phyloP scores from a whole-genome alignment of 2,329 filamentous ascomycete species.

The Botrytis tulipae region DNA sequence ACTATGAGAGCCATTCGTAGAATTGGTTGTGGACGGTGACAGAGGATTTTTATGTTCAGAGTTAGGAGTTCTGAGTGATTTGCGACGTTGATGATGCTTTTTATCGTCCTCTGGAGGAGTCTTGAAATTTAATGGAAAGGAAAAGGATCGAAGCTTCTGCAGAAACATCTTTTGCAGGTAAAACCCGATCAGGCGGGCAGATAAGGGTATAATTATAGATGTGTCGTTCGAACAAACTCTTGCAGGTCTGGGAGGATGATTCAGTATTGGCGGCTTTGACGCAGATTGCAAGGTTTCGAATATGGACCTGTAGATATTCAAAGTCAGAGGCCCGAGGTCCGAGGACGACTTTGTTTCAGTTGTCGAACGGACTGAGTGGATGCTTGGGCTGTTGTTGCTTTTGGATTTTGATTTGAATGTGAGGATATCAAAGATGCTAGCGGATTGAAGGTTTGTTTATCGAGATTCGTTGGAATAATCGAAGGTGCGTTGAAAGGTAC shows the following conservation, averaged over 20 bases:
- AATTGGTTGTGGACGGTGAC: slow-evolving; percentile 15
- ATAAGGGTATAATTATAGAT: too few relatives aligned
- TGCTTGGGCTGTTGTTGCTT: slow-evolving; percentile 10
- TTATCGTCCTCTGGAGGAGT: neutral
- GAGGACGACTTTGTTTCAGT: neutral
- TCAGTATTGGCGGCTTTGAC: neutral
- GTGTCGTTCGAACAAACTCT: too few relatives aligned
- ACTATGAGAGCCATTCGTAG: slow-evolving; percentile 2
- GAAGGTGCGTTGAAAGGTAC: neutral
- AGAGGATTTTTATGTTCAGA: slow-evolving; percentile 14
- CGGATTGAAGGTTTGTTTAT: neutral
- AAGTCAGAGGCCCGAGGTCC: neutral
- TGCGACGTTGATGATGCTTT: neutral
- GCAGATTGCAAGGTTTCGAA: neutral
- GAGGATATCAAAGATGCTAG: neutral
- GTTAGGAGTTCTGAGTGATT: neutral
- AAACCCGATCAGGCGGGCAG: neutral
- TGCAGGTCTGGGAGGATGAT: neutral
- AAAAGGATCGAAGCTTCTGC: slow-evolving; percentile 17
- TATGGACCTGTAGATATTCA: neutral
- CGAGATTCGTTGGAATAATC: neutral
- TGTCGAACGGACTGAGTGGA: neutral
- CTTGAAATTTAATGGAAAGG: neutral
- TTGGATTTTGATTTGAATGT: neutral
- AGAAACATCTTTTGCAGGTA: neutral